phyloP scores from a whole-genome alignment of 495 filamentous ascomycete species.

The Penicillium atrosanguineum region DNA sequence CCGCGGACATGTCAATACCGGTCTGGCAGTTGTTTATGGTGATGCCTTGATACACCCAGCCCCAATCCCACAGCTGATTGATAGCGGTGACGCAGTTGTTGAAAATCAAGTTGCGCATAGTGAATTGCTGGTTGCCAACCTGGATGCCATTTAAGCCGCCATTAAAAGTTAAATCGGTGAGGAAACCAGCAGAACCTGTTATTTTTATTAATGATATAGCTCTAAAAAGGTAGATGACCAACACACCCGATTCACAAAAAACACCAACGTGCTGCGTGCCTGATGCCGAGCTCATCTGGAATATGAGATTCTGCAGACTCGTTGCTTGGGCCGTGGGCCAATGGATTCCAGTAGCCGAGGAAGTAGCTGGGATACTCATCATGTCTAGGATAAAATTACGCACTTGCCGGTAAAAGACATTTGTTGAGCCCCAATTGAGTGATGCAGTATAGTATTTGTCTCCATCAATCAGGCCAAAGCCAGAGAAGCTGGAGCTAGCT shows the following conservation, averaged over 20 bases:
- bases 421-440: slow-evolving; percentile 37
- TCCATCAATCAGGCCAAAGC: slow-evolving; percentile 58
- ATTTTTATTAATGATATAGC: too few relatives aligned
- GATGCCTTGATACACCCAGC: slow-evolving; percentile 44
- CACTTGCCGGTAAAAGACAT: slow-evolving; percentile 70
- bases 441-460: slow-evolving; percentile 25
- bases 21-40: slow-evolving; percentile 45
- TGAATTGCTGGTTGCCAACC: slow-evolving; percentile 75
- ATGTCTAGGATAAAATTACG: slow-evolving; percentile 71
- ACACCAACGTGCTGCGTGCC: slow-evolving; percentile 62
- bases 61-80: slow-evolving; percentile 51
- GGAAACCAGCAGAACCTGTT: slow-evolving; percentile 62
- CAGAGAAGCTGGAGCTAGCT: slow-evolving; percentile 56
- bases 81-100: slow-evolving; percentile 57
- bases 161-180: slow-evolving; percentile 58
- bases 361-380: slow-evolving; percentile 51
- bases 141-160: slow-evolving; percentile 60
- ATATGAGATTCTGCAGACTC: slow-evolving; percentile 66
- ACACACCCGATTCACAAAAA: slow-evolving; percentile 61
- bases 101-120: slow-evolving; percentile 68
- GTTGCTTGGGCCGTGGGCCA: slow-evolving; percentile 70
- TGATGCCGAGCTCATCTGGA: slow-evolving; percentile 56
- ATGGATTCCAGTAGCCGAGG: slow-evolving; percentile 60
- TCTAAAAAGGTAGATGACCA: too few relatives aligned
- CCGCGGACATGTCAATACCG: slow-evolving; percentile 41